These are phyloP conservation scores for Neonectria coccinea DNA, from an alignment of 2,329 filamentous ascomycete genomes.

Conservation along the genomic window DNA sequence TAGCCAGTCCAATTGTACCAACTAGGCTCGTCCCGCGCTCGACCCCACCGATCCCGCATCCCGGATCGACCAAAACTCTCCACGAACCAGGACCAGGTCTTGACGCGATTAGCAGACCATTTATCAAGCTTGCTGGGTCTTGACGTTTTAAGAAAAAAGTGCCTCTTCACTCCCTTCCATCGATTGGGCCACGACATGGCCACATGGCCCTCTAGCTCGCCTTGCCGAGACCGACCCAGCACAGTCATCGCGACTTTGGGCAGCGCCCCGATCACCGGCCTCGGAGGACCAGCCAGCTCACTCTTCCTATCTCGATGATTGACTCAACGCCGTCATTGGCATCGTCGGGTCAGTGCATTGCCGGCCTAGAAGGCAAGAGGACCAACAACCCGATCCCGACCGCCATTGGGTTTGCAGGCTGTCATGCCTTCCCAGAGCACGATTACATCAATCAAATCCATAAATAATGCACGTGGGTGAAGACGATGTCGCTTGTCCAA, in stretches of 20 bases:
- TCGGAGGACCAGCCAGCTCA: conserved; percentile 28
- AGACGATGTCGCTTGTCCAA: conserved; percentile 41
- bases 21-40: conserved; percentile 46
- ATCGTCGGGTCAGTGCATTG: background rate
- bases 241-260: conserved; percentile 24
- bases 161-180: conserved; percentile 16
- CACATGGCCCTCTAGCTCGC: conserved; percentile 25
- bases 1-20: conserved; percentile 18
- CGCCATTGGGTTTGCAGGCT: background rate
- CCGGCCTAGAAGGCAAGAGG: background rate
- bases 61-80: conserved; percentile 38
- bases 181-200: conserved; percentile 33
- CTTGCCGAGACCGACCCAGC: conserved; percentile 25
- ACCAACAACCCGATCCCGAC: background rate
- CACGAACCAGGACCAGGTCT: conserved; percentile 26
- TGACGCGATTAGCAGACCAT: conserved; percentile 19
- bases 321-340: conserved; percentile 19
- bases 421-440: background rate
- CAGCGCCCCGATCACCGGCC: conserved; percentile 37
- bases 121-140: conserved; percentile 6
- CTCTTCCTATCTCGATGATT: conserved; percentile 22
- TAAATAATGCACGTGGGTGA: conserved; percentile 14
- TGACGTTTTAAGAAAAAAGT: conserved; percentile 22
- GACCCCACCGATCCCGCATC: conserved; percentile 41
- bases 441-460: conserved; percentile 22